Percentiles rank a stretch among this genome's conserved stretches.
phyloP scores from a whole-genome alignment of 345 rosid genomes.

The Eucalyptus urophylla region DNA sequence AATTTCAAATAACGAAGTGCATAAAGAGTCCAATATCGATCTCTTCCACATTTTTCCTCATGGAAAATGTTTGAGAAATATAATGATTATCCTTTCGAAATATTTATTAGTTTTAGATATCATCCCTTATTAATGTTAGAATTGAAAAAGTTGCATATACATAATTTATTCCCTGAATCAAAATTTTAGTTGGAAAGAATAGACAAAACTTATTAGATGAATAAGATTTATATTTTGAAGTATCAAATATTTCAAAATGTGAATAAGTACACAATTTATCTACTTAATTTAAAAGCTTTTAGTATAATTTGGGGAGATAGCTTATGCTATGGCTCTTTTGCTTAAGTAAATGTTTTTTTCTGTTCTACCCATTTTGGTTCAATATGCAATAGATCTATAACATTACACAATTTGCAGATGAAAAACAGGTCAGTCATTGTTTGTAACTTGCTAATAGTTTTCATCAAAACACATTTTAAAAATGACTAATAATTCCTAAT shows the following conservation, averaged over 20 bases:
- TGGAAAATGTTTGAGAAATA: too few species aligned
- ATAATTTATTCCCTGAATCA: not conserved
- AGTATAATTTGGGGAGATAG: not conserved
- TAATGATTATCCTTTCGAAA: too few species aligned
- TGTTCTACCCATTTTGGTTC: fast-evolving
- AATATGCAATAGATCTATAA: too few species aligned
- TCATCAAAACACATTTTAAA: too few species aligned
- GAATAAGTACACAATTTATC: not conserved
- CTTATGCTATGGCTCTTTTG: not conserved
- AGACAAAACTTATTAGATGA: not conserved
- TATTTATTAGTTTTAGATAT: too few species aligned
- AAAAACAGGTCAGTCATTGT: fast-evolving
- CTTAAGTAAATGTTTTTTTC: too few species aligned
- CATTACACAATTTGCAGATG: fast-evolving
- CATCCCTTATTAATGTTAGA: too few species aligned
- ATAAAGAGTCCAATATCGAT: too few species aligned
- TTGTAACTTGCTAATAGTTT: fast-evolving
- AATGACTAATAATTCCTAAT: too few species aligned
- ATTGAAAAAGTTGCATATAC: not conserved
- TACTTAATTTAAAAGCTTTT: too few species aligned
- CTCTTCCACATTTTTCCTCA: too few species aligned
- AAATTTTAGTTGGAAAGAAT: not conserved
- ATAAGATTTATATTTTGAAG: not conserved
- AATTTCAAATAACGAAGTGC: too few species aligned
- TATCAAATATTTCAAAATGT: not conserved